These are phyloP conservation scores for Rhizomucor pusillus DNA, from an alignment of 371 early-diverging fungal genomes.

Conservation along the genomic window DNA sequence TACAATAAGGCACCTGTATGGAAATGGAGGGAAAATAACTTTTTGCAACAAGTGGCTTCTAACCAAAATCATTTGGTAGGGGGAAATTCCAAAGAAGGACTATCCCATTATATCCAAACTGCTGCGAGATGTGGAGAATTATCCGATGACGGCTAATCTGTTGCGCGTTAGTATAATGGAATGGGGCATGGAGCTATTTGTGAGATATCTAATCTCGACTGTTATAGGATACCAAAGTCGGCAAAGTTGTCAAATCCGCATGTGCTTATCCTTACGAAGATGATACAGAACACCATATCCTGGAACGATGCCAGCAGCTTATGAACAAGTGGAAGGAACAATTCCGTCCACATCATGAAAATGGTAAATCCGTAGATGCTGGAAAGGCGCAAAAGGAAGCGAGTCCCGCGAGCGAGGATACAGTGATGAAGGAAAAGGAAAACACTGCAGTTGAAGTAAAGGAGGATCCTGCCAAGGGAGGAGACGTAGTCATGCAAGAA, in stretches of 20 bases:
- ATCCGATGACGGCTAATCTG: conserved; percentile 39
- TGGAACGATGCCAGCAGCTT: conserved; percentile 38
- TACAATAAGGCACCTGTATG: conserved; percentile 50
- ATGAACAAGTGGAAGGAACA: conserved; percentile 13
- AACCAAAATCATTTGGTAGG: conserved; percentile 18
- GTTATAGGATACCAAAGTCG: conserved; percentile 49
- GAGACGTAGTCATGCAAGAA: conserved; percentile 1
- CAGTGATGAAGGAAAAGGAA: conserved; percentile 4
- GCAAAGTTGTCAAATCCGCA: conserved; percentile 48
- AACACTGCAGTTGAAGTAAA: not conserved
- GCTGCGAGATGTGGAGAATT: conserved; percentile 43
- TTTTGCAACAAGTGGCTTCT: not conserved
- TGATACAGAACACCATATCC: conserved; percentile 33
- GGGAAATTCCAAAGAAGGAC: conserved; percentile 44
- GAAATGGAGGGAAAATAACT: not conserved
- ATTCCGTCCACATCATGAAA: not conserved
- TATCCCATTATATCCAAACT: conserved; percentile 40
- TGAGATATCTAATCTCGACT: no score
- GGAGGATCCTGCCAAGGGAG: not conserved
- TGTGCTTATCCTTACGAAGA: conserved; percentile 35
- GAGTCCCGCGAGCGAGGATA: not conserved
- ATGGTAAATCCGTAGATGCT: not conserved
- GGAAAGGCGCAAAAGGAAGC: not conserved
- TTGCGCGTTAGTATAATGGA: conserved; percentile 32
- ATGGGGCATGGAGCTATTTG: no score